phyloP scores from a whole-genome alignment of 2,329 filamentous ascomycete genomes.

The Aspergillus uvarum region DNA sequence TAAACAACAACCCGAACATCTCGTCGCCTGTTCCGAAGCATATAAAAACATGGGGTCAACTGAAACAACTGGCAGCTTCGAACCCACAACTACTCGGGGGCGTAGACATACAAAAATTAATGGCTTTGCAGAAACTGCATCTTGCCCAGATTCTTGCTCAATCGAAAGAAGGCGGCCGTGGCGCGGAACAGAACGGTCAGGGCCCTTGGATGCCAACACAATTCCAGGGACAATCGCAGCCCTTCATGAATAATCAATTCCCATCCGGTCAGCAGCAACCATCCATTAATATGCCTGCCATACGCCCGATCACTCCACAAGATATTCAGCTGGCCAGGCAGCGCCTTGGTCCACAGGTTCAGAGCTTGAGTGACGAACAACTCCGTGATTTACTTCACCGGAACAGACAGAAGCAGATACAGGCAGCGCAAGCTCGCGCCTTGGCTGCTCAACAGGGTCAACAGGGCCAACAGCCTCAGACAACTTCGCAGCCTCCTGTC shows the following conservation, averaged over 20 bases:
- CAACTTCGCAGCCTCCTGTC: conserved; percentile 23
- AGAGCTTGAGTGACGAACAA: conserved; percentile 44
- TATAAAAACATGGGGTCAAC: conserved; percentile 56
- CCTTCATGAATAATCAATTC: conserved; percentile 31
- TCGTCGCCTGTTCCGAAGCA: conserved; percentile 47
- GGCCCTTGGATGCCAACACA: conserved; percentile 22
- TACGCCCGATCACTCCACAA: conserved; percentile 36
- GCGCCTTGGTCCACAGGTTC: conserved; percentile 34
- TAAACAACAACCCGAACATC: conserved; percentile 33
- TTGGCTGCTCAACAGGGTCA: conserved; percentile 24
- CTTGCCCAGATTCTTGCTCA: conserved; percentile 41
- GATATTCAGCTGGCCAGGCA: conserved; percentile 41
- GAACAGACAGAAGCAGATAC: conserved; percentile 39
- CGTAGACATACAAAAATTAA: conserved; percentile 42
- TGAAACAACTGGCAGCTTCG: conserved; percentile 54
- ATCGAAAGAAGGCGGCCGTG: conserved; percentile 25
- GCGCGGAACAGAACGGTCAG: conserved; percentile 26
- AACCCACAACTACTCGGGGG: conserved; percentile 47
- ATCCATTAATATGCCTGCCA: conserved; percentile 28
- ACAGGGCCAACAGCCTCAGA: conserved; percentile 26
- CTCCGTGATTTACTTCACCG: conserved; percentile 38
- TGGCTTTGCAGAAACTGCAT: conserved; percentile 45
- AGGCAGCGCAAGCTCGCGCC: conserved; percentile 26
- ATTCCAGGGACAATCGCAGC: conserved; percentile 29
- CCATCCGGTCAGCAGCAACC: conserved; percentile 30